Percentiles rank a stretch among this genome's conserved stretches.
These are phyloP conservation scores for Aureobasidium zeae DNA, from an alignment of 2,329 filamentous ascomycete genomes.

Conservation along the genomic window DNA sequence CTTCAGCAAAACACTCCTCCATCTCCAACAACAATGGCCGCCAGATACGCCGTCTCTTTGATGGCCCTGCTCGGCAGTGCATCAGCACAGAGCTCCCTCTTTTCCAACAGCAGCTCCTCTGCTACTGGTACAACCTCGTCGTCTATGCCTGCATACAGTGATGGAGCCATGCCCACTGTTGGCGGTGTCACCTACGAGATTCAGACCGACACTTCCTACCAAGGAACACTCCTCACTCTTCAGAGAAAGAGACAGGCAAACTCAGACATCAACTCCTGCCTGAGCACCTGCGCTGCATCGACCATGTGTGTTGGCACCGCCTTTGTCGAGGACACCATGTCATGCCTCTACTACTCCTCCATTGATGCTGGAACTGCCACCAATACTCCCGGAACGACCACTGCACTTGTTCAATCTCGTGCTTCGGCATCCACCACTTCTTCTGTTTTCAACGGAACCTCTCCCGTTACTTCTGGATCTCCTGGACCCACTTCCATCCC, in stretches of 20 bases:
- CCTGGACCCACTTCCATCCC: background rate
- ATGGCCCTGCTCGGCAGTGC: conserved; percentile 9
- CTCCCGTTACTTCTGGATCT: background rate
- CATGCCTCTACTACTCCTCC: background rate
- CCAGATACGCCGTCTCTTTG: conserved; percentile 11
- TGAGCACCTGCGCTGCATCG: conserved; percentile 1
- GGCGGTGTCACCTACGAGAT: background rate
- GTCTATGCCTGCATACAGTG: background rate
- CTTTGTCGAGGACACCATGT: background rate
- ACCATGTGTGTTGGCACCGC: background rate
- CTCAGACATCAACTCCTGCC: background rate
- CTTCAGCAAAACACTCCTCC: conserved; percentile 2
- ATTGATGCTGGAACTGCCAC: background rate
- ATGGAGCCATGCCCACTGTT: background rate
- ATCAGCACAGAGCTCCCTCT: background rate
- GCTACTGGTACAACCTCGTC: background rate
- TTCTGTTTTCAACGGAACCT: background rate
- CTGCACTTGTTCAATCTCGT: background rate
- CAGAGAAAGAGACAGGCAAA: conserved; percentile 9
- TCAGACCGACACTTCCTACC: conserved; percentile 1
- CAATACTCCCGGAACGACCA: background rate
- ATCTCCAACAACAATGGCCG: conserved; percentile 10
- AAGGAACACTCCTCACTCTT: background rate
- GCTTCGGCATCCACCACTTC: background rate
- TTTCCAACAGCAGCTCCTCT: background rate